Percentiles rank a stretch among this genome's conserved stretches.
These are phyloP conservation scores for Grammothele lineata DNA, from an alignment of 768 basidiomycete genomes.

Conservation along the genomic window DNA sequence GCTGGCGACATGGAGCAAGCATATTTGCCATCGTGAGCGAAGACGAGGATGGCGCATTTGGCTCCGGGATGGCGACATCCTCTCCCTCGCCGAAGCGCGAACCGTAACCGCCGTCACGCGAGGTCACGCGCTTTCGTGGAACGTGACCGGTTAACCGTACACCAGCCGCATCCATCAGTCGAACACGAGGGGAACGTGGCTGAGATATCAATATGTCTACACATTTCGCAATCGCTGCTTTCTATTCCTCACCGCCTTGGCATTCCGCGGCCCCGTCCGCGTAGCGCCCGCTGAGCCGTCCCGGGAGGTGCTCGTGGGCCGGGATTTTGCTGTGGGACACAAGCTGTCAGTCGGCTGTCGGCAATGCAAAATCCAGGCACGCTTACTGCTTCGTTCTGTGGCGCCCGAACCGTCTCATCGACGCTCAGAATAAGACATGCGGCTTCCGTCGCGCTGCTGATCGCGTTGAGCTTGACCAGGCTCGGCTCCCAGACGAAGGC, in stretches of 20 bases:
- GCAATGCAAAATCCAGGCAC: background rate
- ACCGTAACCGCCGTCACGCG: too few relatives aligned
- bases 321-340: conserved; percentile 51
- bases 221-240: conserved; percentile 17
- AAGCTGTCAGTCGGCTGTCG: background rate
- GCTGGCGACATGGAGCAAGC: conserved; percentile 10
- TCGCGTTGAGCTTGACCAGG: conserved; percentile 91
- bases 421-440: conserved; percentile 94
- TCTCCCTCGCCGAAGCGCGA: conserved; percentile 7
- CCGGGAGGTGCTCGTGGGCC: conserved; percentile 94
- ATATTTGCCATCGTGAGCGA: conserved; percentile 14
- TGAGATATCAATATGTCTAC: conserved; percentile 19
- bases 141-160: too few relatives aligned
- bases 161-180: too few relatives aligned
- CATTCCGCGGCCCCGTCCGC: conserved; percentile 84
- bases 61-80: conserved; percentile 24
- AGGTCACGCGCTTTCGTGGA: conserved; percentile 8
- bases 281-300: conserved; percentile 78
- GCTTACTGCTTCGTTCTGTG: conserved; percentile 88
- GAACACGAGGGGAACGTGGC: too few relatives aligned
- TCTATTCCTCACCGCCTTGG: conserved; percentile 51
- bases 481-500: conserved; percentile 99
- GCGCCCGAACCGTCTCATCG: conserved; percentile 96
- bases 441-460: conserved; percentile 93
- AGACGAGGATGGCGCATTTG: conserved; percentile 24